Percentiles rank a stretch among this genome's conserved stretches.
Evolutionary conservation across 2,329 filamentous ascomycete species (phyloP).

Genomic region (Delphinella strobiligena): DNA sequence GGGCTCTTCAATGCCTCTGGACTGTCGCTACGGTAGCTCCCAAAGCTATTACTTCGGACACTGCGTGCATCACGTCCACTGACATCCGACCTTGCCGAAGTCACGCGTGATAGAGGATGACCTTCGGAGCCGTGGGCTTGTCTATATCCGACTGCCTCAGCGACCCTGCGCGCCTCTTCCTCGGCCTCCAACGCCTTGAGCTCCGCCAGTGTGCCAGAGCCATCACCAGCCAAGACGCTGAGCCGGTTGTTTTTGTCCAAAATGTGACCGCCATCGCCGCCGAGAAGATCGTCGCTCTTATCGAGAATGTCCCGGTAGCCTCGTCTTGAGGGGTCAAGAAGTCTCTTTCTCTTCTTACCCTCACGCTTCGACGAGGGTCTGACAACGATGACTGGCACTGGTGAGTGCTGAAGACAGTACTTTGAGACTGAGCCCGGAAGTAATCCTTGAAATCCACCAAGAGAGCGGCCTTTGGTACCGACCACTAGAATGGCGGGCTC

Average conservation of each 20-base stretch:
- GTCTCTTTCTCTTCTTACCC: conserved; percentile 80
- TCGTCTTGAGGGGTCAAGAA: conserved; percentile 61
- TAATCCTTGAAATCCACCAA: conserved; percentile 76
- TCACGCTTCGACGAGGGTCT: conserved; percentile 75
- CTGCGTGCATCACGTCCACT: conserved; percentile 26
- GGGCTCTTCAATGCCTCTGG: conserved; percentile 12
- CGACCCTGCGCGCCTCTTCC: conserved; percentile 26
- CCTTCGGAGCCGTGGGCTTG: conserved; percentile 12
- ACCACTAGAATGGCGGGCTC: conserved; percentile 86
- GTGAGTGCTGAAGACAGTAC: conserved; percentile 87
- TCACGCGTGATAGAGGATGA: conserved; percentile 17
- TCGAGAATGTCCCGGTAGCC: conserved; percentile 70
- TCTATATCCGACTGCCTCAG: conserved; percentile 23
- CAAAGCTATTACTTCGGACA: conserved; percentile 37
- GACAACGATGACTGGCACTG: conserved; percentile 86
- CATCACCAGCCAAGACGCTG: conserved; percentile 28
- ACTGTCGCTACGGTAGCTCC: conserved; percentile 24
- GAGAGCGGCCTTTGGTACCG: conserved; percentile 71
- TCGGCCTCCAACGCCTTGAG: conserved; percentile 17
- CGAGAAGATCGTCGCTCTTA: conserved; percentile 35
- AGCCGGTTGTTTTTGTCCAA: conserved; percentile 39
- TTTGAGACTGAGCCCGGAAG: conserved; percentile 86
- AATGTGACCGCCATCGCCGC: conserved; percentile 38
- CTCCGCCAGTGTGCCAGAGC: conserved; percentile 21
- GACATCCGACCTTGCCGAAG: conserved; percentile 15